A percentile compares a stretch with the other conserved stretches of the same genome.
phyloP scores from a whole-genome alignment of 176 grass and related monocot genomes.

The Aegilops umbellulata region DNA sequence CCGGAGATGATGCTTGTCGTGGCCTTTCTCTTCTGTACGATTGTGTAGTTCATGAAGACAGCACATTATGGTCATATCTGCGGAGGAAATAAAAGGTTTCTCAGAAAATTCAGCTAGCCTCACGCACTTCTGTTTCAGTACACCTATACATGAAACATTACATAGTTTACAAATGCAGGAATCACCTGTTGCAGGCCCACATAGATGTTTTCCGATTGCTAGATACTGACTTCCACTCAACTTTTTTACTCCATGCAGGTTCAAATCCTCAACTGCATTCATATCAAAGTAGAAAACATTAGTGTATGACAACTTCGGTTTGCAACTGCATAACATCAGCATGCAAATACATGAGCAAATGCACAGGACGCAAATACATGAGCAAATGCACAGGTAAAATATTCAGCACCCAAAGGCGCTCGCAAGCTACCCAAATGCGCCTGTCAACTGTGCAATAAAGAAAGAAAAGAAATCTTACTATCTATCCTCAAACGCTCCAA shows the following conservation, averaged over 20 bases:
- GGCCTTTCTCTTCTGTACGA: constrained; percentile 14
- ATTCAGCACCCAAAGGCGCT: background rate
- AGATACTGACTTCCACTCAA: constrained; percentile 58
- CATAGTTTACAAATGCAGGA: background rate
- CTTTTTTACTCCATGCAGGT: constrained; percentile 55
- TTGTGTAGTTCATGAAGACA: constrained; percentile 50
- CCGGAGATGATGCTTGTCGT: constrained; percentile 20
- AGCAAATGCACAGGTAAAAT: background rate
- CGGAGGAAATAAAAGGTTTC: constrained; percentile 18
- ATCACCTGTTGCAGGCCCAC: constrained; percentile 79
- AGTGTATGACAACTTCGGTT: background rate
- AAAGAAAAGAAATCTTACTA: constrained; percentile 58
- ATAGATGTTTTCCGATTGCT: constrained; percentile 86
- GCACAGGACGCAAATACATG: too few relatives aligned
- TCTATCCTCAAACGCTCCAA: constrained; percentile 91
- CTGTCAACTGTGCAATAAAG: background rate
- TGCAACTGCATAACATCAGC: background rate
- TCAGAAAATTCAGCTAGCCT: constrained; percentile 9
- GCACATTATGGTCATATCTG: constrained; percentile 84
- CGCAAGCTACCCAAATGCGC: background rate
- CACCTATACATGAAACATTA: background rate
- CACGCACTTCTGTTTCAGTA: background rate
- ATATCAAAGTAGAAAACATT: background rate
- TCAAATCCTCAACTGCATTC: constrained; percentile 85
- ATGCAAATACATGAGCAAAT: constrained; percentile 22